A percentile compares a stretch with the other conserved stretches of the same genome.
phyloP scores from a whole-genome alignment of 129 eudicot genomes.

The Ambrosia artemisiifolia region DNA sequence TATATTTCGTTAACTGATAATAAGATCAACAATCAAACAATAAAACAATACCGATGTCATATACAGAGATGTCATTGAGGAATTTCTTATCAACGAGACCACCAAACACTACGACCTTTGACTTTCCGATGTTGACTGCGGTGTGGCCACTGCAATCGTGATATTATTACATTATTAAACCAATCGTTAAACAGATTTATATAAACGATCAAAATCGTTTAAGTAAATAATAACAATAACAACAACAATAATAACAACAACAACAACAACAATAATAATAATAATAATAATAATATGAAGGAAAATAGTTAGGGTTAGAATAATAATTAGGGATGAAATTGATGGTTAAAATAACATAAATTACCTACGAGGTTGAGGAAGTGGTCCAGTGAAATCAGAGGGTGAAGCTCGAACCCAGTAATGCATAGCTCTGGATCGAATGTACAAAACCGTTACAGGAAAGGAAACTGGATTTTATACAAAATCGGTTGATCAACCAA shows the following conservation, averaged over 20 bases:
- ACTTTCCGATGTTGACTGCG: constrained; percentile 84
- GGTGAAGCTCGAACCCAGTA: constrained; percentile 87
- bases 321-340: background rate
- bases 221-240: too few species aligned
- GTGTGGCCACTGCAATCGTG: constrained; percentile 77
- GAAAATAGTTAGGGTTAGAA: background rate
- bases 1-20: constrained; percentile 6
- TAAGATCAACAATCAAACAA: background rate
- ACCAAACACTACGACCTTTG: constrained; percentile 83
- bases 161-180: constrained; percentile 1
- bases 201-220: too few species aligned
- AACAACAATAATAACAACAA: too few species aligned
- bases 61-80: constrained; percentile 68
- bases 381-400: constrained; percentile 70
- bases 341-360: background rate
- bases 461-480: background rate
- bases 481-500: background rate
- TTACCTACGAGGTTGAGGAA: constrained; percentile 90
- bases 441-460: constrained; percentile 3
- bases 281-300: background rate
- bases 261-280: too few species aligned
- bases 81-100: constrained; percentile 85
- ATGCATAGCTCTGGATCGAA: constrained; percentile 34
- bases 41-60: constrained; percentile 66
- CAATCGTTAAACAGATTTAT: background rate